Conservation (phyloP, 1,139 yeast genomes). For the Yamadazyma spencermartinsiae region DNA sequence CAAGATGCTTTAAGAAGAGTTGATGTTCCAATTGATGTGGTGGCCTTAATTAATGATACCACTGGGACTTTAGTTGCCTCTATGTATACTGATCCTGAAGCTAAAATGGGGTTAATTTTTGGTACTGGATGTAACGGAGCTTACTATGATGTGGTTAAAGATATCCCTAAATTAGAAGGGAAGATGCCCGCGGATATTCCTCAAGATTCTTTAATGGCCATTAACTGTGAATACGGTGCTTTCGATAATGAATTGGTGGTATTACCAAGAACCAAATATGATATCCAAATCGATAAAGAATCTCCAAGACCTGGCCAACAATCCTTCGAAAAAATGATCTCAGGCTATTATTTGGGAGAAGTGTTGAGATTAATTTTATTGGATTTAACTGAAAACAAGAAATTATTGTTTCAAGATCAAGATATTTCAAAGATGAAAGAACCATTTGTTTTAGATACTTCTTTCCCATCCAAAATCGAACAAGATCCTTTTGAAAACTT, state of each 20-base stretch:
- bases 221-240: constrained; percentile 98
- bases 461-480: constrained; percentile 83
- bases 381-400: constrained; percentile 63
- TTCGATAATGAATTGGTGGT: constrained; percentile 86
- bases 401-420: constrained; percentile 68
- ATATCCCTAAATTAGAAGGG: constrained; percentile 84
- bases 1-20: constrained; percentile 67
- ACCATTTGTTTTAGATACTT: constrained; percentile 81
- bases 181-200: constrained; percentile 62
- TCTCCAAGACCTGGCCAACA: constrained; percentile 98
- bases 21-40: constrained; percentile 77
- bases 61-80: constrained; percentile 98
- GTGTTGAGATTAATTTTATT: constrained; percentile 76
- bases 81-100: constrained; percentile 81
- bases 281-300: constrained; percentile 72
- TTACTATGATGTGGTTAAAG: constrained; percentile 74
- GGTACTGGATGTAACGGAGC: constrained; percentile 99
- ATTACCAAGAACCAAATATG: constrained; percentile 90
- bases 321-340: constrained; percentile 94
- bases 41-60: constrained; percentile 94
- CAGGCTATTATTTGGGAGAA: constrained; percentile 96
- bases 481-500: constrained; percentile 89
- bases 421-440: constrained; percentile 56
- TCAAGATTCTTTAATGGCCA: constrained; percentile 78
- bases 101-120: constrained; percentile 93